Evolutionary conservation across 2,329 filamentous ascomycete species (phyloP).

Genomic region (Penicillium crustosum): DNA sequence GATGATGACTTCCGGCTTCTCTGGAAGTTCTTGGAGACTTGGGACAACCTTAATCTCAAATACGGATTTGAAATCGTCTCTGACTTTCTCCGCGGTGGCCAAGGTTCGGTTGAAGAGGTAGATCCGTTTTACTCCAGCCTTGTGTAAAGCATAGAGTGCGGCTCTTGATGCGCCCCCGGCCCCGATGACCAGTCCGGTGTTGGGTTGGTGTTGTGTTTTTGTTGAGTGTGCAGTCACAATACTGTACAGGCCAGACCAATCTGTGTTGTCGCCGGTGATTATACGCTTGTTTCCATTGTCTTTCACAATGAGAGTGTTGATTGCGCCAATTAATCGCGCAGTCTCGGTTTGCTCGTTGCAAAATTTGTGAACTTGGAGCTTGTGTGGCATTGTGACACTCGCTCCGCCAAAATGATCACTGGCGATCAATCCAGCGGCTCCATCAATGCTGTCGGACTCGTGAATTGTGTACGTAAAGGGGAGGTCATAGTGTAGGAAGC

Average conservation of each 20-base stretch:
- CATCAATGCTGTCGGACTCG: too few relatives aligned
- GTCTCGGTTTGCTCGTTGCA: conserved; percentile 40
- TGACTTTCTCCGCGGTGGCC: conserved; percentile 13
- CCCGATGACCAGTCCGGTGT: conserved; percentile 41
- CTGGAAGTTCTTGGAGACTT: conserved; percentile 10
- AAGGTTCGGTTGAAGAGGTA: conserved; percentile 39
- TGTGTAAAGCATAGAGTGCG: conserved; percentile 39
- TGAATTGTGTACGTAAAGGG: too few relatives aligned
- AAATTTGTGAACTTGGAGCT: conserved; percentile 13
- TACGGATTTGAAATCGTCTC: conserved; percentile 3
- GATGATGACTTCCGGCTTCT: conserved; percentile 21
- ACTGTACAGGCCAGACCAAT: conserved; percentile 45
- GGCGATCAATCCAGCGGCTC: too few relatives aligned
- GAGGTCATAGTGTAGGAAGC: too few relatives aligned
- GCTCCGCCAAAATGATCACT: too few relatives aligned
- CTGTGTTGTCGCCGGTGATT: conserved; percentile 45
- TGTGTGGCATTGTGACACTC: too few relatives aligned
- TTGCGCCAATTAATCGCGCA: conserved; percentile 38
- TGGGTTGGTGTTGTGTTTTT: conserved; percentile 13
- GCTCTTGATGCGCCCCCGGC: conserved; percentile 47
- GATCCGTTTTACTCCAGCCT: conserved; percentile 32
- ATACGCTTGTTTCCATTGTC: conserved; percentile 15
- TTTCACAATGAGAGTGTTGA: conserved; percentile 22
- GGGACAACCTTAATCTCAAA: conserved; percentile 13
- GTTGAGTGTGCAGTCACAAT: conserved; percentile 23